Evolutionary conservation across 176 grass and related monocot genomes (phyloP).

Genomic region (Triticum urartu): DNA sequence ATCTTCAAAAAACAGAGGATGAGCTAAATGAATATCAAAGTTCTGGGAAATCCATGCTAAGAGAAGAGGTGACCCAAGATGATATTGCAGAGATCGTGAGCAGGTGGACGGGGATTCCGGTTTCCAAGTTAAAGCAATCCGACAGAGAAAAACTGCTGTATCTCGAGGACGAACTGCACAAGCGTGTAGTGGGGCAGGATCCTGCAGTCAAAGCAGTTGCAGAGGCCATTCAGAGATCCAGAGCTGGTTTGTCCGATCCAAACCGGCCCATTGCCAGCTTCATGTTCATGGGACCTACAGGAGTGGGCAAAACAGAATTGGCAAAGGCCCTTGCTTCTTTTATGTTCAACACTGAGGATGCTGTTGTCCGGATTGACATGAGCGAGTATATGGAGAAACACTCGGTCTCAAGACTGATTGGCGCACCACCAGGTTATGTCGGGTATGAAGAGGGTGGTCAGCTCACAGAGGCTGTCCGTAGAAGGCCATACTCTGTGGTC

Average conservation of each 20-base stretch:
- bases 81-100: conserved; percentile 99
- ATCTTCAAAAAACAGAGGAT: conserved; percentile 77
- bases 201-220: conserved; percentile 91
- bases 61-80: conserved; percentile 95
- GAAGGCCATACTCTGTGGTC: conserved; percentile 82
- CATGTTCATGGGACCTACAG: conserved; percentile 99
- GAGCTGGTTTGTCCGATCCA: conserved; percentile 93
- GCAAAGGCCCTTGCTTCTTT: conserved; percentile 91
- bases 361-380: conserved; percentile 99
- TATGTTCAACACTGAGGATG: conserved; percentile 98
- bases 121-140: conserved; percentile 95
- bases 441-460: conserved; percentile 99
- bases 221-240: conserved; percentile 97
- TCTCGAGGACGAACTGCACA: conserved; percentile 95
- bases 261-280: conserved; percentile 97
- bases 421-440: conserved; percentile 91
- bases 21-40: conserved; percentile 90
- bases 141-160: conserved; percentile 88
- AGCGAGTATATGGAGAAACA: conserved; percentile 99
- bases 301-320: conserved; percentile 97
- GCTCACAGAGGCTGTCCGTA: conserved; percentile 79
- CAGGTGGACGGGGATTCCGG: conserved; percentile 96
- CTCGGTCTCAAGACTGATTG: conserved; percentile 92
- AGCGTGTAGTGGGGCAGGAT: conserved; percentile 91
- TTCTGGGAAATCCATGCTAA: conserved; percentile 98